A percentile compares a stretch with the other conserved stretches of the same genome.
These are phyloP conservation scores for Moesziomyces aphidis DNA, from an alignment of 1,284 basidiomycete genomes.

Conservation along the genomic window DNA sequence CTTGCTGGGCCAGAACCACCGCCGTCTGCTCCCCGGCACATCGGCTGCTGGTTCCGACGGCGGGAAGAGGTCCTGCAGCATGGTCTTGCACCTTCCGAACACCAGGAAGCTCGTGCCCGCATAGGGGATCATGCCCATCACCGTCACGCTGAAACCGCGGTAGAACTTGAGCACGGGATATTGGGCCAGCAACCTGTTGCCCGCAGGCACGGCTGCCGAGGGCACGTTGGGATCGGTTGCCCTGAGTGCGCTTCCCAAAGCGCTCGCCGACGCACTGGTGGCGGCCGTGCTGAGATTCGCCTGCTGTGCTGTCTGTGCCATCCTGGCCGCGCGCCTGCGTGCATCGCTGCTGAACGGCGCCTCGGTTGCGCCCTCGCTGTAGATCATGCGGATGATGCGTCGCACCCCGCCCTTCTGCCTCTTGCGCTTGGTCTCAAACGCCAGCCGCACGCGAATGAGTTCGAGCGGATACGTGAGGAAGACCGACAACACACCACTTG, in stretches of 20 bases:
- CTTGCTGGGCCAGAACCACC: conserved; percentile 59
- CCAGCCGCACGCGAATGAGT: conserved; percentile 92
- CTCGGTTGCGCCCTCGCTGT: conserved; percentile 62
- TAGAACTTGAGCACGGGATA: conserved; percentile 82
- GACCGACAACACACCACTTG: conserved; percentile 89
- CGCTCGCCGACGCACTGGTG: conserved; percentile 10
- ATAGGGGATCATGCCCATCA: conserved; percentile 85
- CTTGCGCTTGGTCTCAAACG: conserved; percentile 79
- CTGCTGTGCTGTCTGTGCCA: conserved; percentile 70
- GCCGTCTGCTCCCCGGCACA: conserved; percentile 17
- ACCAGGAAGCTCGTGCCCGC: conserved; percentile 92
- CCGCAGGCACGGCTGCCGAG: conserved; percentile 22
- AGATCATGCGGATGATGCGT: conserved; percentile 61
- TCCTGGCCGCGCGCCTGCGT: conserved; percentile 71
- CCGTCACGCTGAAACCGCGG: conserved; percentile 79
- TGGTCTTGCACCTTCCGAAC: conserved; percentile 63
- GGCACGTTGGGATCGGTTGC: conserved; percentile 41
- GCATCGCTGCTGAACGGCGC: conserved; percentile 63
- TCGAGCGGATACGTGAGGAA: conserved; percentile 95
- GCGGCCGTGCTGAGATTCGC: conserved; percentile 47
- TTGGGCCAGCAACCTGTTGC: conserved; percentile 42
- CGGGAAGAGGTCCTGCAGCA: conserved; percentile 55
- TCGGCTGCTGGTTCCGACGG: conserved; percentile 33
- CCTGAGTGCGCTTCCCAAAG: conserved; percentile 27
- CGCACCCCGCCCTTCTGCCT: conserved; percentile 57